These are phyloP conservation scores for Bullera alba DNA, from an alignment of 768 basidiomycete genomes.

Conservation along the genomic window DNA sequence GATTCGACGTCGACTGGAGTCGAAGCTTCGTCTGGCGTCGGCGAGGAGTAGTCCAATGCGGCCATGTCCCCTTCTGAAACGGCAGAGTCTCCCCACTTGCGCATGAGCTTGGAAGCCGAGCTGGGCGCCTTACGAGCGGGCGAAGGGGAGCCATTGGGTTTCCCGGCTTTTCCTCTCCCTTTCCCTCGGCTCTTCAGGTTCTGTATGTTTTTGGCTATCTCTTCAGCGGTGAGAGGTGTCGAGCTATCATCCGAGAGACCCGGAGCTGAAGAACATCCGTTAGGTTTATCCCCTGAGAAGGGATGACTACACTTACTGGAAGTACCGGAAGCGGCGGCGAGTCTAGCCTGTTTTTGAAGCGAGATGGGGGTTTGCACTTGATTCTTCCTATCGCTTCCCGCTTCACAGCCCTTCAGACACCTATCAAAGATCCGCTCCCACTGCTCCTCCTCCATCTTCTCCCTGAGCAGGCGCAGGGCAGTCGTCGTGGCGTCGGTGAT, in stretches of 20 bases:
- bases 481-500: slow-evolving; percentile 10
- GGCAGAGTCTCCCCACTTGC: slow-evolving; percentile 83
- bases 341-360: slow-evolving; percentile 28
- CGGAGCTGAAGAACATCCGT: slow-evolving; percentile 5
- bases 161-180: slow-evolving; percentile 37
- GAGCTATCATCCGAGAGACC: slow-evolving; percentile 17
- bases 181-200: slow-evolving; percentile 79
- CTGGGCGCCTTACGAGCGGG: slow-evolving; percentile 23
- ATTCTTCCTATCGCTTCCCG: background rate
- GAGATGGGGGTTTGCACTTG: slow-evolving; percentile 14
- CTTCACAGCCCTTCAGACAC: slow-evolving; percentile 21
- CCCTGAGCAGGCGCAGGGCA: slow-evolving; percentile 20
- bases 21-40: slow-evolving; percentile 49
- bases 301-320: slow-evolving; percentile 13
- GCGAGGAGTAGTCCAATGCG: slow-evolving; percentile 65
- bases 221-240: slow-evolving; percentile 55
- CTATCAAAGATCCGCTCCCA: slow-evolving; percentile 42
- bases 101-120: slow-evolving; percentile 60
- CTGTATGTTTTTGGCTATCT: slow-evolving; percentile 86
- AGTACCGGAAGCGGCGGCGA: slow-evolving; percentile 31
- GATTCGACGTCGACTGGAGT: slow-evolving; percentile 32
- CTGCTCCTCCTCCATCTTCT: slow-evolving; percentile 27
- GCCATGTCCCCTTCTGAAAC: slow-evolving; percentile 86
- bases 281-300: background rate
- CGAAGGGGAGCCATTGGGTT: slow-evolving; percentile 19